Evolutionary conservation across 2,329 filamentous ascomycete species (phyloP).

Genomic region (Colletotrichum ledebouriae): DNA sequence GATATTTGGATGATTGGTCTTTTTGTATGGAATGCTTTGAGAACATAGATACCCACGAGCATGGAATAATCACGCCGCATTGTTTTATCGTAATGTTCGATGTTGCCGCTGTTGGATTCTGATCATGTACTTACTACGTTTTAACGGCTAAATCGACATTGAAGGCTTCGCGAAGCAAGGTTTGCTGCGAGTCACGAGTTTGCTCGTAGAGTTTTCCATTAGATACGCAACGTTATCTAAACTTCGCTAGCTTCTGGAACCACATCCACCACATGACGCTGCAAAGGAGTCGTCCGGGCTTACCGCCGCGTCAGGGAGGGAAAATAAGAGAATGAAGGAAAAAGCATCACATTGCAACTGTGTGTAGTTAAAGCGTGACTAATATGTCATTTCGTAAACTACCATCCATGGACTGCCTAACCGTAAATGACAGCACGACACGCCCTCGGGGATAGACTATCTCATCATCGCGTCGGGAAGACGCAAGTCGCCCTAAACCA

Average conservation of each 20-base stretch:
- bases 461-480: constrained; percentile 36
- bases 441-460: background rate
- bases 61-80: constrained; percentile 3
- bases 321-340: background rate
- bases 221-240: background rate
- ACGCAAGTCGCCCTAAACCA: constrained; percentile 43
- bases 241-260: constrained; percentile 5
- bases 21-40: constrained; percentile 12
- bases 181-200: background rate
- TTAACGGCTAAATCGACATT: no score
- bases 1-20: constrained; percentile 2
- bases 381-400: constrained; percentile 28
- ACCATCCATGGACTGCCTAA: constrained; percentile 3
- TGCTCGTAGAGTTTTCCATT: background rate
- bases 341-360: no score
- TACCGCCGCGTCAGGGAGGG: background rate
- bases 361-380: background rate
- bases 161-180: background rate
- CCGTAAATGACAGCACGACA: constrained; percentile 31
- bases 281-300: background rate
- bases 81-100: background rate
- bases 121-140: no score
- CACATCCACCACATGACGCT: background rate
- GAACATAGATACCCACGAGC: constrained; percentile 39
- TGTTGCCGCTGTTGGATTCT: no score